Conservation (phyloP, 257 asterid genomes). For the Solanum sejunctum region DNA sequence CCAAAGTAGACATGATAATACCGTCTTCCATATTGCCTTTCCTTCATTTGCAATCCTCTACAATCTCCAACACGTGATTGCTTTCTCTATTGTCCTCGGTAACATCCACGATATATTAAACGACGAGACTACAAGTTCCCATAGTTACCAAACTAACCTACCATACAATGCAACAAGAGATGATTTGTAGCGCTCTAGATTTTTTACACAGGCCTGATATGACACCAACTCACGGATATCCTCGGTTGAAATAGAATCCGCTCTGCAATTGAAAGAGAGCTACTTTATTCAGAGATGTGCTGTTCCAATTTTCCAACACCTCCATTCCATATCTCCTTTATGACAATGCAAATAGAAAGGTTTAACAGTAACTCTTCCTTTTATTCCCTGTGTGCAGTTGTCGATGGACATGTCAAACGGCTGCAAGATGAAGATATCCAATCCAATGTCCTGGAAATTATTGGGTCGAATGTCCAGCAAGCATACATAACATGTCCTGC, state of each 20-base stretch:
- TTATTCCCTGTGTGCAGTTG: constrained; percentile 36
- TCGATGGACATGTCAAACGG: constrained; percentile 75
- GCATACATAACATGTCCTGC: constrained; percentile 92
- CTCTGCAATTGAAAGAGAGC: not conserved
- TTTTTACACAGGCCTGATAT: not conserved
- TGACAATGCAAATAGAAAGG: not conserved
- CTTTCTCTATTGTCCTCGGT: not conserved
- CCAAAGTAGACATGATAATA: not conserved
- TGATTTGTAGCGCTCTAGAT: not conserved
- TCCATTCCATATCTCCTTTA: not conserved
- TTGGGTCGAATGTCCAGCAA: constrained; percentile 80
- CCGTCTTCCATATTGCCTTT: not conserved
- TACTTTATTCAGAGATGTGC: not conserved
- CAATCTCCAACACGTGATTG: not conserved
- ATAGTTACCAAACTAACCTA: not conserved
- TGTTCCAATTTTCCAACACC: not conserved
- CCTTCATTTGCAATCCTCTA: not conserved
- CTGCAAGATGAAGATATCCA: constrained; percentile 92
- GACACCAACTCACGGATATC: not conserved
- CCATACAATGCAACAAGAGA: not conserved
- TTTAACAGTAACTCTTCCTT: not conserved
- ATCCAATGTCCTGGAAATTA: constrained; percentile 74
- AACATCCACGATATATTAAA: not conserved
- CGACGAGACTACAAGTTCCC: not conserved
- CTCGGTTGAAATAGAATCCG: not conserved